Evolutionary conservation across 139 green algal species (phyloP).

Genomic region (Volvox africanus): DNA sequence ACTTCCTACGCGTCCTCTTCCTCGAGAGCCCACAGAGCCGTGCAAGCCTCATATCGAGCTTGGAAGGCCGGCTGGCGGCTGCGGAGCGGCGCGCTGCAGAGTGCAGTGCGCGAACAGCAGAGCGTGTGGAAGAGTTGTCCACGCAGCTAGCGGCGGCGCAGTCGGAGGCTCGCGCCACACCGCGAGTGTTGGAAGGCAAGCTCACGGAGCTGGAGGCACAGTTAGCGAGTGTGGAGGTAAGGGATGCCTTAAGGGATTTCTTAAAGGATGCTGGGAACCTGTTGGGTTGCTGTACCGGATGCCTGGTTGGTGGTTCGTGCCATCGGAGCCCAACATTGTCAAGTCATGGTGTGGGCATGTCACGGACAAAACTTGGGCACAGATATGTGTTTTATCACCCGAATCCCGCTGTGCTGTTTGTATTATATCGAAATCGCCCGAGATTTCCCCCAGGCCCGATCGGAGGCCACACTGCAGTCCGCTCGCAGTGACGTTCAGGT

Average conservation of each 20-base stretch:
- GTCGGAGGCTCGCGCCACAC: constrained; percentile 3
- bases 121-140: constrained; percentile 27
- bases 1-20: too few relatives aligned
- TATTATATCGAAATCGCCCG: too few relatives aligned
- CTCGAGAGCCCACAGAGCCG: constrained; percentile 1
- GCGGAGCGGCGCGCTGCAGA: constrained; percentile 34
- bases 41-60: not conserved
- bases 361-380: too few relatives aligned
- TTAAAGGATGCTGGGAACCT: too few relatives aligned
- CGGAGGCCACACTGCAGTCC: not conserved
- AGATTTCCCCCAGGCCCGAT: not conserved
- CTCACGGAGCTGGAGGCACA: constrained; percentile 48
- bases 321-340: too few relatives aligned
- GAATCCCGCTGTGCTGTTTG: too few relatives aligned
- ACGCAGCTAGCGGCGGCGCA: constrained; percentile 18
- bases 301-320: too few relatives aligned
- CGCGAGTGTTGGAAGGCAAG: not conserved
- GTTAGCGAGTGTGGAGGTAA: constrained; percentile 33
- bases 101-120: not conserved
- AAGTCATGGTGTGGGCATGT: too few relatives aligned
- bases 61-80: constrained; percentile 39
- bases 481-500: not conserved
- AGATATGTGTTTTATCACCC: too few relatives aligned
- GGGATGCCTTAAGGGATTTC: too few relatives aligned
- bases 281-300: too few relatives aligned